Evolutionary conservation across 768 basidiomycete genomes (phyloP).

Genomic region (Rhizopogon vesiculosus): DNA sequence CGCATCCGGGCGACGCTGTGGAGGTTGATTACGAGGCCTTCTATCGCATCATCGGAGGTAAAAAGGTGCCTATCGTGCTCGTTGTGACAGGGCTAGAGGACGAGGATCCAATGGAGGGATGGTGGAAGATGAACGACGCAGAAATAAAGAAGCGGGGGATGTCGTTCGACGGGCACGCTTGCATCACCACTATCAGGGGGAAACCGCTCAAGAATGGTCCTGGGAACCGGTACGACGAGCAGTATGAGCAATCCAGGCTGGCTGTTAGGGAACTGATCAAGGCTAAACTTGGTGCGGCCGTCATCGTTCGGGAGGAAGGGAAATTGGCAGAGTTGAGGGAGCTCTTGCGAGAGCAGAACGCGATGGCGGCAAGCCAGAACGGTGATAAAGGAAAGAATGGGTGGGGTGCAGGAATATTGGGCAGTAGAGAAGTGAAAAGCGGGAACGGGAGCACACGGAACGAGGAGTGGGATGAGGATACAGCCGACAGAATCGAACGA

Average conservation of each 20-base stretch:
- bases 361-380: background rate
- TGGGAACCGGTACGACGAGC: slow-evolving; percentile 4
- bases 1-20: slow-evolving; percentile 20
- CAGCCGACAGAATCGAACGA: background rate
- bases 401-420: background rate
- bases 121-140: slow-evolving; percentile 34
- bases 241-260: slow-evolving; percentile 8
- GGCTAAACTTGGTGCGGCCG: background rate
- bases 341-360: background rate
- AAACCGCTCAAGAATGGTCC: slow-evolving; percentile 1
- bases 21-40: slow-evolving; percentile 27
- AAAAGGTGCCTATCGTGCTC: slow-evolving; percentile 27
- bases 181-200: slow-evolving; percentile 30
- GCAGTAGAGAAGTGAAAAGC: background rate
- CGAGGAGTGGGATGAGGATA: background rate
- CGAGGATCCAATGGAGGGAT: slow-evolving; percentile 29
- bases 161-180: slow-evolving; percentile 34
- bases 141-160: slow-evolving; percentile 28
- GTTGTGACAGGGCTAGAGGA: slow-evolving; percentile 34
- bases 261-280: background rate
- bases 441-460: background rate
- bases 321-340: background rate
- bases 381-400: background rate
- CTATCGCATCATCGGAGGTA: slow-evolving; percentile 28
- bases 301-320: background rate